These are phyloP conservation scores for Dendrobium catenatum DNA, from an alignment of 106 monocot genomes.

Conservation along the genomic window DNA sequence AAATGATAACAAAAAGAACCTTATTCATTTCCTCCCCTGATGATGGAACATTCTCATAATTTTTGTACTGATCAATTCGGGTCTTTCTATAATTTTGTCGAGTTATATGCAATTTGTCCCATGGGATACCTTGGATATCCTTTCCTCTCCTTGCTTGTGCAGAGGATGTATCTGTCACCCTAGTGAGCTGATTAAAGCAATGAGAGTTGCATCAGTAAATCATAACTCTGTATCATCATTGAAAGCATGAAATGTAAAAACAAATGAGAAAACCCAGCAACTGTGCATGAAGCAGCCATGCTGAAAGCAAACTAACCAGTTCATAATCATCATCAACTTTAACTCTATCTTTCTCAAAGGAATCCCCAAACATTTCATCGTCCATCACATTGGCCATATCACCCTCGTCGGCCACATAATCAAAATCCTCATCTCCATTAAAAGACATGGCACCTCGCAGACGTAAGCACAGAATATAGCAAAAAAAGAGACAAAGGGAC, in stretches of 20 bases:
- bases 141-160: conserved; percentile 21
- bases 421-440: conserved; percentile 14
- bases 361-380: conserved; percentile 13
- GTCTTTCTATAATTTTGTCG: conserved; percentile 43
- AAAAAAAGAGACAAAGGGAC: neutral
- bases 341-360: conserved; percentile 12
- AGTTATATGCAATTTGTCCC: conserved; percentile 30
- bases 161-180: conserved; percentile 15
- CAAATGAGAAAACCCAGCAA: neutral
- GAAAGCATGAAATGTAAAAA: neutral
- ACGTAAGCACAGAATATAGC: neutral
- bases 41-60: conserved; percentile 48
- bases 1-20: conserved; percentile 16
- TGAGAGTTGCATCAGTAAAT: neutral
- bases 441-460: conserved; percentile 3
- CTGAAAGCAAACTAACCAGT: conserved; percentile 13
- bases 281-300: neutral
- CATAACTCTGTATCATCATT: neutral
- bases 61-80: conserved; percentile 47
- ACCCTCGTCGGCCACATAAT: conserved; percentile 11
- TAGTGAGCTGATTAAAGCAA: conserved; percentile 20
- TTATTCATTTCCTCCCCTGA: conserved; percentile 35
- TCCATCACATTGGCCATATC: conserved; percentile 18
- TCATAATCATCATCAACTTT: conserved; percentile 28
- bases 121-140: conserved; percentile 22